Percentiles rank a stretch among this genome's conserved stretches.
Evolutionary conservation across 2,329 filamentous ascomycete species (phyloP).

Genomic region (Hymenoscyphus occultus): DNA sequence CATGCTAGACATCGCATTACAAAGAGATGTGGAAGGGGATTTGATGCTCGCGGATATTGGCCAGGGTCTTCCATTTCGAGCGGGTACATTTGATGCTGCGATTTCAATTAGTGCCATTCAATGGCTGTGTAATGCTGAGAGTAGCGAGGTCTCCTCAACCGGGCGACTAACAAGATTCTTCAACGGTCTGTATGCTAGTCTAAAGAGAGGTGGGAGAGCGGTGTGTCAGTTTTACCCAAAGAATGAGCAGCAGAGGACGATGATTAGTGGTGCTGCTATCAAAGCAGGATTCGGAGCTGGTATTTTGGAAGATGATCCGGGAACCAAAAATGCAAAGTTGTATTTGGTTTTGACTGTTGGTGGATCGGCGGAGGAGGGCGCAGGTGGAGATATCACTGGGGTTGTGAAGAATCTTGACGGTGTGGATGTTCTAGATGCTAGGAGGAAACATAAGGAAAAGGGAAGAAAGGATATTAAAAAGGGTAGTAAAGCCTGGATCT

Average conservation of each 20-base stretch:
- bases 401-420: slow-evolving; percentile 86
- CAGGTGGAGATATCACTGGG: slow-evolving; percentile 79
- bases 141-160: slow-evolving; percentile 75
- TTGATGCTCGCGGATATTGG: slow-evolving; percentile 93
- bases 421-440: slow-evolving; percentile 63
- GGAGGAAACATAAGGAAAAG: slow-evolving; percentile 44
- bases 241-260: slow-evolving; percentile 84
- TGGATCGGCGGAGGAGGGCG: slow-evolving; percentile 47
- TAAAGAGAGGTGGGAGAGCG: slow-evolving; percentile 80
- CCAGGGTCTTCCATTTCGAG: slow-evolving; percentile 89
- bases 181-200: slow-evolving; percentile 80
- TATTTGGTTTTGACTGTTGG: slow-evolving; percentile 94
- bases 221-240: slow-evolving; percentile 99
- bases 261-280: slow-evolving; percentile 89
- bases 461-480: slow-evolving; percentile 63
- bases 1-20: slow-evolving; percentile 95
- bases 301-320: slow-evolving; percentile 89
- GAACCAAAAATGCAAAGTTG: slow-evolving; percentile 95
- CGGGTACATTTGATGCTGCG: slow-evolving; percentile 90
- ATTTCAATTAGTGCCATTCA: slow-evolving; percentile 96
- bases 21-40: slow-evolving; percentile 89
- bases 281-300: slow-evolving; percentile 94
- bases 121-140: slow-evolving; percentile 97
- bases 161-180: slow-evolving; percentile 84
- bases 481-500: slow-evolving; percentile 79